Evolutionary conservation across 1,284 basidiomycete genomes (phyloP).

Genomic region (Thecaphora thlaspeos): DNA sequence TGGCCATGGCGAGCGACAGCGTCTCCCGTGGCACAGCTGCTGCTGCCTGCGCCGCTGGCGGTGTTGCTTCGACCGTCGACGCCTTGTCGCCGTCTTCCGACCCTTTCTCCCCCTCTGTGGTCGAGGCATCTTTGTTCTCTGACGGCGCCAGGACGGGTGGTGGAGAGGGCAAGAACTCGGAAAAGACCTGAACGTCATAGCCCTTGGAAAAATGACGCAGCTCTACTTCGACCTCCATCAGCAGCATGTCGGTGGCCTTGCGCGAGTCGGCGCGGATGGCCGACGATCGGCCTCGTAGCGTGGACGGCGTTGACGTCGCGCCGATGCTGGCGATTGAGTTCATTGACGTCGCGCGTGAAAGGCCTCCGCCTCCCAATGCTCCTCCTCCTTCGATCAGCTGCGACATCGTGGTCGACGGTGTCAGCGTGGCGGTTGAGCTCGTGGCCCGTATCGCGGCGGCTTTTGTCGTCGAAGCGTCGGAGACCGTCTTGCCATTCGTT

Average conservation of each 20-base stretch:
- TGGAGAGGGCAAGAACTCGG: conserved; percentile 13
- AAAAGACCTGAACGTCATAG: conserved; percentile 47
- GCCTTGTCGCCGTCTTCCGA: too few species aligned
- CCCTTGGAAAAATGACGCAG: conserved; percentile 52
- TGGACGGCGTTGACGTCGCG: conserved; percentile 15
- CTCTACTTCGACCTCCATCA: conserved; percentile 53
- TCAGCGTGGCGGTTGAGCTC: conserved; percentile 19
- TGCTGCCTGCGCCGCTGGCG: not conserved
- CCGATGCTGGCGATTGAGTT: conserved; percentile 27
- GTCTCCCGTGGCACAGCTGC: not conserved
- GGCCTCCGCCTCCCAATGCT: conserved; percentile 3
- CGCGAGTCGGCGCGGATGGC: conserved; percentile 30
- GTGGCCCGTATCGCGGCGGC: conserved; percentile 26
- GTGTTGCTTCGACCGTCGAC: not conserved
- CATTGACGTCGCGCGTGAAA: conserved; percentile 38
- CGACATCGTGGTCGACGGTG: conserved; percentile 16
- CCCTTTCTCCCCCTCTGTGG: too few species aligned
- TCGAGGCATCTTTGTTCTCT: too few species aligned
- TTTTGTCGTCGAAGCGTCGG: conserved; percentile 38
- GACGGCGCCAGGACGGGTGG: conserved; percentile 1
- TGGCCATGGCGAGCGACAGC: conserved; percentile 16
- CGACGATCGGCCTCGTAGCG: conserved; percentile 27
- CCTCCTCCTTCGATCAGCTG: conserved; percentile 16
- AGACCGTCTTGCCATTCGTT: conserved; percentile 11
- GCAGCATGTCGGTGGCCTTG: conserved; percentile 26